A percentile compares a stretch with the other conserved stretches of the same genome.
Conservation (phyloP, 208 protist genomes). For the Wallacemonas rigidus region DNA sequence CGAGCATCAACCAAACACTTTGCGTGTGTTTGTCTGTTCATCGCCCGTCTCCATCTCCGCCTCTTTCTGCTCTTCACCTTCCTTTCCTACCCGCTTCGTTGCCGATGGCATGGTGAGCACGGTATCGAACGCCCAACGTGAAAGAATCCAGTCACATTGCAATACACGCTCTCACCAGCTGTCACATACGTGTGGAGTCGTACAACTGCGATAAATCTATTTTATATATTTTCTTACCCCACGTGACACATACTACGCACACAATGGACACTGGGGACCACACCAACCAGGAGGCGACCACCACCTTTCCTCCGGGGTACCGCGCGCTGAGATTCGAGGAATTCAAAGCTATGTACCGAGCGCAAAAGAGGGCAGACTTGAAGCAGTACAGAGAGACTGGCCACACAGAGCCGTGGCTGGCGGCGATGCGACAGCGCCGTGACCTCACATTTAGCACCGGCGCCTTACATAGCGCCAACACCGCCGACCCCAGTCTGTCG, state of each 20-base stretch:
- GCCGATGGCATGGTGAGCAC: too few relatives aligned
- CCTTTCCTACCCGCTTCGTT: too few relatives aligned
- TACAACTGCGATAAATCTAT: background rate
- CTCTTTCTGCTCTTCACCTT: too few relatives aligned
- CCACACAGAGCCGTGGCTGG: background rate
- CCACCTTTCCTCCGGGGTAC: background rate
- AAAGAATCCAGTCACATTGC: too few relatives aligned
- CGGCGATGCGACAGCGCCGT: conserved; percentile 2
- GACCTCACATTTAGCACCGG: background rate
- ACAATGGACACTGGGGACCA: background rate
- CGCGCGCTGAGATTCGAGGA: conserved; percentile 25
- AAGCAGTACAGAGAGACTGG: background rate
- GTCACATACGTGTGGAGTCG: too few relatives aligned
- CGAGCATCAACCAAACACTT: too few relatives aligned
- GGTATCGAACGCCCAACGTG: too few relatives aligned
- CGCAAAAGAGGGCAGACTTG: conserved; percentile 9
- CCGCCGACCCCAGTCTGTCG: too few relatives aligned
- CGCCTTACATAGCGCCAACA: too few relatives aligned
- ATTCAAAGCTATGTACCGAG: conserved; percentile 24
- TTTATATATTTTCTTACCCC: conserved; percentile 3
- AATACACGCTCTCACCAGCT: too few relatives aligned
- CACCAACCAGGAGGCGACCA: background rate
- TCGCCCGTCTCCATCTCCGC: too few relatives aligned
- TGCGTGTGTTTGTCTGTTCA: too few relatives aligned
- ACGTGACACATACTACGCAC: background rate